Evolutionary conservation across 441 rosid genomes (phyloP), one percentile per base, ranked within the genome.

Genomic region (Monsonia emarginata): DNA sequence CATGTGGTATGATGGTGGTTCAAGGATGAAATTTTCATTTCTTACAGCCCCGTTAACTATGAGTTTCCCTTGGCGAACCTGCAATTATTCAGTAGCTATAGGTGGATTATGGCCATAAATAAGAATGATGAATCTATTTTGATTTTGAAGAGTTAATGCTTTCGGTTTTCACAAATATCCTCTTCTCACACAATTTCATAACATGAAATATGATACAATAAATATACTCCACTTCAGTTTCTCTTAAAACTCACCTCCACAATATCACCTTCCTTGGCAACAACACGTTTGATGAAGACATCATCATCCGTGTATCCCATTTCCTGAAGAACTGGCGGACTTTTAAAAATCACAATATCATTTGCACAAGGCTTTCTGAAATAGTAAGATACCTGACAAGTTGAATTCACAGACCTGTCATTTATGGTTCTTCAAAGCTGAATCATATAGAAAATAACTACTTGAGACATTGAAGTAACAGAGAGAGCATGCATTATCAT

Each of bases 341-440:
- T 89, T 81, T 85, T 89, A 75, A 94, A 94, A 69, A 94, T 91
- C 30, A 94, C 95, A 56, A 91, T 83, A 69, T 94, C 97, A 67
- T 91, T 89, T 56, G 91, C 83, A 78, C 99, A 91, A 3, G 97
- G 99, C 86, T 91, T 84, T 77, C 97, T 88, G 80, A 91, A 91
- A 74, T 80, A 75, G 86, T 84, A 89, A 0, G 90, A 69, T 57
- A 89, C 92, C 99, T 94, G 89, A 65, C 30, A 81, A 65, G 27
- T 69, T 65, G 58, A 61, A 69, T 50, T 32, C 46, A 59, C 61
- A 62, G 25, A 61, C 22, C 18, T 48, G 18, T 65, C 38, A 73
- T 42, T 7, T 26, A 40, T 50, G 58, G 25, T 50, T 50, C 26
- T 50, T 19, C 11, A 19, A 50, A 50, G 26, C 13, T 18, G 56